These are phyloP conservation scores for Kitagawia praeruptora DNA, from an alignment of 129 eudicot genomes.

Conservation along the genomic window DNA sequence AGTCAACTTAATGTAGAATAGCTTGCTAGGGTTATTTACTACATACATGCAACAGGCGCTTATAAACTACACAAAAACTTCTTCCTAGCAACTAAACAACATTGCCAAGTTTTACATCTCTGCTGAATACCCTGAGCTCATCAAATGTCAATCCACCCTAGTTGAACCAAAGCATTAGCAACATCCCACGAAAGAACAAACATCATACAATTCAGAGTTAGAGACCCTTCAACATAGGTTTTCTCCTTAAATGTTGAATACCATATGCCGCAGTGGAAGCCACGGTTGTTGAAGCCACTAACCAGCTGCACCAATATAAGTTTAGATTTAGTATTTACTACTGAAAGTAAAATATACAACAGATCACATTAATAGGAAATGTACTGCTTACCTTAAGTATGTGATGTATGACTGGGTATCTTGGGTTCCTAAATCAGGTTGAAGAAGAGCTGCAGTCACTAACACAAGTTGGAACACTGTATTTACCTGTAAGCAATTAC, in stretches of 20 bases:
- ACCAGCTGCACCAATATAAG: constrained; percentile 49
- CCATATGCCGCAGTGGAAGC: constrained; percentile 89
- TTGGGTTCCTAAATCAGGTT: constrained; percentile 80
- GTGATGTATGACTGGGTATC: constrained; percentile 63
- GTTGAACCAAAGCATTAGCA: background rate
- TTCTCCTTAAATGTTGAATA: constrained; percentile 43
- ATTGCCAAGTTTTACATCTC: background rate
- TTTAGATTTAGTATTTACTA: background rate
- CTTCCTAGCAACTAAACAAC: background rate
- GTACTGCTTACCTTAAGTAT: constrained; percentile 53
- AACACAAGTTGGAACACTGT: constrained; percentile 79
- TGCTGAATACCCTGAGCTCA: background rate
- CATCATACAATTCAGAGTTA: background rate
- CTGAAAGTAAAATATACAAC: background rate
- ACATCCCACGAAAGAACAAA: background rate
- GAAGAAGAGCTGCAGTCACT: constrained; percentile 87
- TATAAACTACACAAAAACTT: background rate
- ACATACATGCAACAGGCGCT: background rate
- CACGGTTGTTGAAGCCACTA: constrained; percentile 79
- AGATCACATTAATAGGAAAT: background rate
- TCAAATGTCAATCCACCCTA: background rate
- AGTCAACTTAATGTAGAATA: background rate
- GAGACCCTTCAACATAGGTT: constrained; percentile 16
- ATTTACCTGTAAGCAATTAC: constrained; percentile 54
- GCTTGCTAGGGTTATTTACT: background rate